phyloP scores from a whole-genome alignment of 2,329 filamentous ascomycete species.

The Biscogniauxia sp. region DNA sequence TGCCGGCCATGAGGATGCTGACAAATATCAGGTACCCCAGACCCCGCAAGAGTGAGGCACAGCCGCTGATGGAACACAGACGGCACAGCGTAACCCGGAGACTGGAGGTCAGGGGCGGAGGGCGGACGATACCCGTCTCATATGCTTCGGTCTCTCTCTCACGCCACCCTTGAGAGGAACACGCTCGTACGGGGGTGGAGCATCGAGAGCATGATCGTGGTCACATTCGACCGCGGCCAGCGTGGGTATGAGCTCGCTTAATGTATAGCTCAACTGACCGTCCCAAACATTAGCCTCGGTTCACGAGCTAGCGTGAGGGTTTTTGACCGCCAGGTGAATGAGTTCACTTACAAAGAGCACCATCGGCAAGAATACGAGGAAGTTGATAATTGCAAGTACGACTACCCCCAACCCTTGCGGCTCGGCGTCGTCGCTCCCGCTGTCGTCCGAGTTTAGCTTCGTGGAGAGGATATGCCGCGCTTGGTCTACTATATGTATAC shows the following conservation, averaged over 20 bases:
- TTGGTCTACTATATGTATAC: not conserved
- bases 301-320: not conserved
- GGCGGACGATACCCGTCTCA: constrained; percentile 8
- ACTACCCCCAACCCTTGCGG: not conserved
- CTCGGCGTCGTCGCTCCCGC: not conserved
- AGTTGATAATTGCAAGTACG: constrained; percentile 3
- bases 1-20: constrained; percentile 27
- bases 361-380: not conserved
- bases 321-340: not conserved
- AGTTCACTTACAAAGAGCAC: constrained; percentile 9
- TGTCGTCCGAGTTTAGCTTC: not conserved
- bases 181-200: constrained; percentile 47
- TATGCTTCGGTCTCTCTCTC: constrained; percentile 14
- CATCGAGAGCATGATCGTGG: constrained; percentile 34
- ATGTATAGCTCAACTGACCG: constrained; percentile 45
- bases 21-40: constrained; percentile 46
- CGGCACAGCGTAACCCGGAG: constrained; percentile 46
- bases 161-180: constrained; percentile 34
- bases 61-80: constrained; percentile 61
- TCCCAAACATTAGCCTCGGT: constrained; percentile 3
- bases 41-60: constrained; percentile 65
- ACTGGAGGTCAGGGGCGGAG: constrained; percentile 44
- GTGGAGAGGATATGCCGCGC: not conserved
- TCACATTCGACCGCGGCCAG: constrained; percentile 55
- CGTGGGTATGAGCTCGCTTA: constrained; percentile 45